phyloP scores from a whole-genome alignment of 192 early-diverging fungal species.

The Backusella australiensis region DNA sequence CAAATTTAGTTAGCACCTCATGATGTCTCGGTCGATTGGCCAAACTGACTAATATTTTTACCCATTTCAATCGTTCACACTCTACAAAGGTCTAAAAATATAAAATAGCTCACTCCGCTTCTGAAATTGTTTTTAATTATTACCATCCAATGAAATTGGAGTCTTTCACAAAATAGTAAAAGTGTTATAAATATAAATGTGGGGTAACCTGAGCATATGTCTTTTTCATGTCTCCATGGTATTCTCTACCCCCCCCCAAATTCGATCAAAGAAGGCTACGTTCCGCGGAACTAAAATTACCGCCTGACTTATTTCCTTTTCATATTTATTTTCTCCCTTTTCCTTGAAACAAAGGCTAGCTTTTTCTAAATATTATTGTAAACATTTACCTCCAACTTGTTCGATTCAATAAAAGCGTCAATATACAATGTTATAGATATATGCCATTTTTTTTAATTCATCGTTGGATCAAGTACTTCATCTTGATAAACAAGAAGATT shows the following conservation, averaged over 20 bases:
- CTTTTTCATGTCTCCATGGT: background rate
- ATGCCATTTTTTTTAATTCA: background rate
- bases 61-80: background rate
- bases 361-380: background rate
- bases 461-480: background rate
- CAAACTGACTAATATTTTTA: background rate
- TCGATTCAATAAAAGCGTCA: background rate
- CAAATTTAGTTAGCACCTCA: background rate
- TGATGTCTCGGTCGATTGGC: background rate
- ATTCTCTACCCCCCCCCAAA: background rate
- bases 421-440: background rate
- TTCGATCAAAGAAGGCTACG: background rate
- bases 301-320: slow-evolving; percentile 7
- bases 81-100: background rate
- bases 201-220: background rate
- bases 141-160: background rate
- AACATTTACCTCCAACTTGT: background rate
- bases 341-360: background rate
- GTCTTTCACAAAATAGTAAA: background rate
- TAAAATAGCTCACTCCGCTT: background rate
- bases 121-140: background rate
- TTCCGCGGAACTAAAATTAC: slow-evolving; percentile 1
- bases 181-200: background rate
- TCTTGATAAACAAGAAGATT: background rate
- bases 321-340: slow-evolving; percentile 7